Conservation (phyloP, 2,329 filamentous ascomycete species). For the Geosmithia morbida region DNA sequence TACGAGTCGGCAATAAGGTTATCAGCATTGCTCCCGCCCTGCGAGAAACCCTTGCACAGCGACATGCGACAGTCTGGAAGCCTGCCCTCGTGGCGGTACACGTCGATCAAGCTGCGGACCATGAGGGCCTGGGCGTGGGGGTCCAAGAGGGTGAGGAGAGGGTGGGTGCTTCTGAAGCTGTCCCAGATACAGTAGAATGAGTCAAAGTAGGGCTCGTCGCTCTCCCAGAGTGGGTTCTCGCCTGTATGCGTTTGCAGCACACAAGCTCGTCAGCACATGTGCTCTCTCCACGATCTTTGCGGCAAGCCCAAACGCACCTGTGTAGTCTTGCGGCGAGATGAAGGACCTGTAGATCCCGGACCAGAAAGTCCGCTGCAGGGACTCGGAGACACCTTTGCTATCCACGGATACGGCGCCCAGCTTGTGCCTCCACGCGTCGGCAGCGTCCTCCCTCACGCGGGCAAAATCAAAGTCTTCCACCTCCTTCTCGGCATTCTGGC, state of each 20-base stretch:
- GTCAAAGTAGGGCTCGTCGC: constrained; percentile 59
- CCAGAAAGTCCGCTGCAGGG: constrained; percentile 53
- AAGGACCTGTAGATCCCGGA: constrained; percentile 54
- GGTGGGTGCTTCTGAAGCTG: constrained; percentile 56
- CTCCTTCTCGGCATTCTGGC: constrained; percentile 53
- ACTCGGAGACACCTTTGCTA: constrained; percentile 33
- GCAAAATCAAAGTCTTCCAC: constrained; percentile 55
- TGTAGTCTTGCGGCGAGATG: constrained; percentile 63
- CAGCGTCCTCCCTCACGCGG: constrained; percentile 34
- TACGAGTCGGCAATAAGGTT: constrained; percentile 56
- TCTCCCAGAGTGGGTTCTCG: constrained; percentile 59
- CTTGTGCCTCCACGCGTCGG: constrained; percentile 49
- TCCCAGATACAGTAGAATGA: constrained; percentile 61
- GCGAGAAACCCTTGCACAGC: constrained; percentile 60
- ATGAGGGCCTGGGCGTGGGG: constrained; percentile 52
- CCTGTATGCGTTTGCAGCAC: constrained; percentile 53
- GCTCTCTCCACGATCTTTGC: not conserved
- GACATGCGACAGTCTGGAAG: constrained; percentile 68
- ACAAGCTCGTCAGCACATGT: constrained; percentile 9
- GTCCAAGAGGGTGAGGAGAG: constrained; percentile 57
- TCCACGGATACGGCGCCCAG: constrained; percentile 43
- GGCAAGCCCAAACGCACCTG: constrained; percentile 12
- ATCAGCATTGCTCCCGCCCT: constrained; percentile 66
- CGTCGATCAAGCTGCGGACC: constrained; percentile 58
- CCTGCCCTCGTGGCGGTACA: constrained; percentile 53